Evolutionary conservation across 164 flowering plant species (phyloP), one percentile per base, ranked within the genome.

Genomic region (Santalum album): DNA sequence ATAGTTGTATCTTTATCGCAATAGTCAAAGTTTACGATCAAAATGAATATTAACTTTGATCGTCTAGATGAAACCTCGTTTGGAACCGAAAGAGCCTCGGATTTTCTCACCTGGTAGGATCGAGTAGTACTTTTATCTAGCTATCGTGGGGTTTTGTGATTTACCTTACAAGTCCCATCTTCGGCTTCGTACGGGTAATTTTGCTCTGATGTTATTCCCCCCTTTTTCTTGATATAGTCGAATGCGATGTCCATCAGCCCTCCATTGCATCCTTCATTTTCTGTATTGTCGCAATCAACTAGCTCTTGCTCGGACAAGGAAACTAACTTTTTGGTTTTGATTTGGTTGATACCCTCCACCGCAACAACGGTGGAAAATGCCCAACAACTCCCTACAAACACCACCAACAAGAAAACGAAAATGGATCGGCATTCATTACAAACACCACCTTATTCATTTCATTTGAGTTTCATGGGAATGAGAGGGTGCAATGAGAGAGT

Each of bases 221-320:
- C 87, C 1, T 72, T 69, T 39, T 71, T 24, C 67, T 71, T 76
- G 51, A 90, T 79, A 68, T 71, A 87, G 14, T 75, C 83, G 24
- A 90, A 83, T 3, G 94, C 97, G 12, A 57, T 25, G 6, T 85
- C 81, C 84, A 82, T 80, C 25, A 77, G 53, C 32, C 95, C 87
- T 40, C 95, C 95, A 45, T 81, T 65, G 51, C 95, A 86, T 2
- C 95, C 95, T 11, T 72, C 43, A 47, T 81, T 73, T 22, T 71
- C 64, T 0, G 48, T 6, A 11, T 29, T 64, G 56, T 78, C 81
- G 52, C 90, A 86, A 39, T 82, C 95, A 6, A 86, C 61, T 43
- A 83, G 61, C 58, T 81, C 86, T 68, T 86, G 94, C 67, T 83
- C 85, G 15, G 90, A 86, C n/a, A 86, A 49, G 4, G 78, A 61